A percentile compares a stretch with the other conserved stretches of the same genome.
Conservation (phyloP, 768 basidiomycete species). For the Pulveroboletus sp. region DNA sequence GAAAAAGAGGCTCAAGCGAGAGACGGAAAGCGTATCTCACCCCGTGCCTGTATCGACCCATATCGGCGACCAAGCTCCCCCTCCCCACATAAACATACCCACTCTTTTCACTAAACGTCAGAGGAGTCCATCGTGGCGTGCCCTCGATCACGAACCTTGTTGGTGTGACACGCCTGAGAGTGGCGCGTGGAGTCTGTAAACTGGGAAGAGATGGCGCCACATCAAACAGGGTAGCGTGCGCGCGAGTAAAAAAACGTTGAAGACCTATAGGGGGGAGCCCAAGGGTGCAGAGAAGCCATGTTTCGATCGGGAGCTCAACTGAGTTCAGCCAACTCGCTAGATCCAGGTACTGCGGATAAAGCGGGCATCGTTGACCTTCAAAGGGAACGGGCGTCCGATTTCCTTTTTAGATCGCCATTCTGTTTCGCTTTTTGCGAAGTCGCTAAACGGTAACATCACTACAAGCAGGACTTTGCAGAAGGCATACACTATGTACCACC, state of each 20-base stretch:
- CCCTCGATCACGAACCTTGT: neutral
- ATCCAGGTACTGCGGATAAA: neutral
- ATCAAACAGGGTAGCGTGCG: conserved; percentile 9
- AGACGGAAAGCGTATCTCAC: conserved; percentile 1
- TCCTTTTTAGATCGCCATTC: neutral
- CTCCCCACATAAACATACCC: too few species aligned
- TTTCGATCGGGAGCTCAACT: conserved; percentile 6
- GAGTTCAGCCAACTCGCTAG: conserved; percentile 1
- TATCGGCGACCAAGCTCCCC: neutral
- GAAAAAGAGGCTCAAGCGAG: too few species aligned
- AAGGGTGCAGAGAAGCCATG: neutral
- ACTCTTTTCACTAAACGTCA: too few species aligned
- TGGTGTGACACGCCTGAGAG: neutral
- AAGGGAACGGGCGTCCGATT: neutral
- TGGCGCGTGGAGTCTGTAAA: conserved; percentile 1
- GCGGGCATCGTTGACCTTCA: neutral
- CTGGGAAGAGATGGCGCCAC: conserved; percentile 13
- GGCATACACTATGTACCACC: neutral
- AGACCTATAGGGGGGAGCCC: neutral
- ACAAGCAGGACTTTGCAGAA: neutral
- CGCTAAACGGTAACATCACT: neutral
- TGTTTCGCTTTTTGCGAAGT: neutral
- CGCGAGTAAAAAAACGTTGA: conserved; percentile 17
- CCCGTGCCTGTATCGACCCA: conserved; percentile 3
- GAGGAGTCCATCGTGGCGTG: conserved; percentile 17